A percentile compares a stretch with the other conserved stretches of the same genome.
These are phyloP conservation scores for Caloboletus inedulis DNA, from an alignment of 1,284 basidiomycete genomes.

Conservation along the genomic window DNA sequence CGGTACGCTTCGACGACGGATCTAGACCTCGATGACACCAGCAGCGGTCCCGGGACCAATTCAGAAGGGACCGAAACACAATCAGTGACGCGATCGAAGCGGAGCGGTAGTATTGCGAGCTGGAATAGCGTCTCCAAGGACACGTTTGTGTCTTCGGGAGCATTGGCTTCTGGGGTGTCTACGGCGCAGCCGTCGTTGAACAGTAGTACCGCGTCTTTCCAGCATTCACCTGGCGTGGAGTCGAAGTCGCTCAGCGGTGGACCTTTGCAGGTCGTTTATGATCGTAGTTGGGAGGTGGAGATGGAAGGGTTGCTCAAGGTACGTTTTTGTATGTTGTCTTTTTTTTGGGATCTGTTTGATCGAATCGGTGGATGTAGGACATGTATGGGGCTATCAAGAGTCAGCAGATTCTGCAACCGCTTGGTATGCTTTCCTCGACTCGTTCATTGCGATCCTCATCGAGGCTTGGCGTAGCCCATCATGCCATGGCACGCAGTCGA, in stretches of 20 bases:
- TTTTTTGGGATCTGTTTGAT: slow-evolving; percentile 3
- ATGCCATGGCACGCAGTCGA: slow-evolving; percentile 54
- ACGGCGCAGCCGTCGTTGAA: slow-evolving; percentile 35
- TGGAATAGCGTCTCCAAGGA: slow-evolving; percentile 76
- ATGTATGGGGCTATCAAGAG: slow-evolving; percentile 91
- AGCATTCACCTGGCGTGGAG: slow-evolving; percentile 42
- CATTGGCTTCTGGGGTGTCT: slow-evolving; percentile 36
- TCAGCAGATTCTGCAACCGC: slow-evolving; percentile 87
- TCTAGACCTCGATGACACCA: slow-evolving; percentile 65
- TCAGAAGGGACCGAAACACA: slow-evolving; percentile 50
- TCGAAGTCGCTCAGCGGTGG: slow-evolving; percentile 35
- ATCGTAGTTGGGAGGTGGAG: slow-evolving; percentile 77
- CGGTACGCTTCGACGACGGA: slow-evolving; percentile 56
- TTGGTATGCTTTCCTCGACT: slow-evolving; percentile 41
- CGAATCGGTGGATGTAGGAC: slow-evolving; percentile 53
- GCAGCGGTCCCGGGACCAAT: slow-evolving; percentile 50
- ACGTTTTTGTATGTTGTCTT: slow-evolving; percentile 12
- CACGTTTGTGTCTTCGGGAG: slow-evolving; percentile 41
- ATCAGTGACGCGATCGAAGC: slow-evolving; percentile 52
- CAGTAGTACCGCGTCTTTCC: slow-evolving; percentile 39
- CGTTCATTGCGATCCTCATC: slow-evolving; percentile 54
- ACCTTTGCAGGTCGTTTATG: slow-evolving; percentile 45
- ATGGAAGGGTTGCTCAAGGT: slow-evolving; percentile 87
- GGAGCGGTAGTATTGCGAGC: slow-evolving; percentile 78
- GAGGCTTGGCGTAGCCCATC: slow-evolving; percentile 43